Percentiles rank a stretch among this genome's conserved stretches.
These are phyloP conservation scores for Plasmodium yoelii DNA, from an alignment of 169 alveolate species.

Conservation along the genomic window DNA sequence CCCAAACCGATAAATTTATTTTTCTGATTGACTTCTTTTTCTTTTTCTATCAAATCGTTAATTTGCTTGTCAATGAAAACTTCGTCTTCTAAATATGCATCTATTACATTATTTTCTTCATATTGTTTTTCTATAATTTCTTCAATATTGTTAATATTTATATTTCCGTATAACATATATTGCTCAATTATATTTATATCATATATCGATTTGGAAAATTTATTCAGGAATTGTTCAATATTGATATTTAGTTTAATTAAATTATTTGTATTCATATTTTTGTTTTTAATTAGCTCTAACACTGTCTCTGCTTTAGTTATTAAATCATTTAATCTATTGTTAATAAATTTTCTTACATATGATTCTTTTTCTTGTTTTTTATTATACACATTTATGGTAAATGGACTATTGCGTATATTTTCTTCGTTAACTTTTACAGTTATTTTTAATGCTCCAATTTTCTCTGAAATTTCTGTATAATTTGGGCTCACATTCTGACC, in stretches of 20 bases:
- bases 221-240: conserved; percentile 38
- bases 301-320: conserved; percentile 39
- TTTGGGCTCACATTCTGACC: not conserved
- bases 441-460: conserved; percentile 30
- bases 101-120: conserved; percentile 9
- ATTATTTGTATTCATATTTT: conserved; percentile 46
- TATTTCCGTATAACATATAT: conserved; percentile 32
- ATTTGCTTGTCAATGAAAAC: conserved; percentile 31
- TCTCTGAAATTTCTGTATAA: not conserved
- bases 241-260: conserved; percentile 36
- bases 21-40: not conserved
- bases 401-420: conserved; percentile 61
- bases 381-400: conserved; percentile 41
- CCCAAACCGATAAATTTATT: not conserved
- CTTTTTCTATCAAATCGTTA: conserved; percentile 26
- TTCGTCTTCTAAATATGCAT: conserved; percentile 52
- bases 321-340: conserved; percentile 56
- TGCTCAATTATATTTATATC: conserved; percentile 56
- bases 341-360: conserved; percentile 43
- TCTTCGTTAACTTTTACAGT: conserved; percentile 53
- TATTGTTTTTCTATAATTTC: conserved; percentile 22
- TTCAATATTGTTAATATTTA: conserved; percentile 16
- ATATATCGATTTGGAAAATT: conserved; percentile 49
- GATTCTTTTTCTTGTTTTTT: conserved; percentile 21
- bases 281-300: conserved; percentile 48